phyloP scores from a whole-genome alignment of 306 rosid genomes.

The Hippophae tibetana region DNA sequence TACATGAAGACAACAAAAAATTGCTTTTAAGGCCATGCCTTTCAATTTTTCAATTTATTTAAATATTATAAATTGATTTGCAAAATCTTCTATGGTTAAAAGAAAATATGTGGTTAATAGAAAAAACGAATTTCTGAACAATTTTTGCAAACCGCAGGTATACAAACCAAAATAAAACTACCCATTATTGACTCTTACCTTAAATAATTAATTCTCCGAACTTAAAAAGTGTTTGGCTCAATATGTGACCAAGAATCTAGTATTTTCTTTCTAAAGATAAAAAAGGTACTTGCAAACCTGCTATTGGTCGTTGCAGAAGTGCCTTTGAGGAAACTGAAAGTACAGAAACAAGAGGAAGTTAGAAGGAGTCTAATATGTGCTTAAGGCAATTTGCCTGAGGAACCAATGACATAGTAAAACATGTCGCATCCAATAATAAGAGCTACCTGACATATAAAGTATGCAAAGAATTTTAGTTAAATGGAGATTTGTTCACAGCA shows the following conservation, averaged over 20 bases:
- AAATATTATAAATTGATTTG: no score
- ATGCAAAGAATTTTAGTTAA: no score
- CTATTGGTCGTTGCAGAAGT: slow-evolving; percentile 71
- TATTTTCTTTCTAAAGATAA: slow-evolving; percentile 81
- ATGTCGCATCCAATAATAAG: no score
- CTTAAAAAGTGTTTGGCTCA: slow-evolving; percentile 73
- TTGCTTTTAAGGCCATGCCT: no score
- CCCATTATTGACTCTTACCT: slow-evolving; percentile 45
- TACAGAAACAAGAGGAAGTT: slow-evolving; percentile 12
- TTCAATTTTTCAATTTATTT: no score
- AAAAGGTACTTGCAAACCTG: slow-evolving; percentile 93
- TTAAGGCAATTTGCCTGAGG: not conserved
- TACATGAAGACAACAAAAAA: no score
- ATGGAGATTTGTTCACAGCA: no score
- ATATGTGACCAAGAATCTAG: slow-evolving; percentile 82
- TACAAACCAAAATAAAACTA: slow-evolving; percentile 10
- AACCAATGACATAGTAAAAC: not conserved
- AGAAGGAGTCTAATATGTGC: slow-evolving; percentile 2
- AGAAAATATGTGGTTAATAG: slow-evolving; percentile 5
- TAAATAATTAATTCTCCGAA: slow-evolving; percentile 66
- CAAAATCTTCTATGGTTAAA: no score
- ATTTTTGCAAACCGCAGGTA: slow-evolving; percentile 1
- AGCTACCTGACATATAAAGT: no score
- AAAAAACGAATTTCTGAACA: not conserved
- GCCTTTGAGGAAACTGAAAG: slow-evolving; percentile 81